Conservation (phyloP, 441 rosid species). For the Breynia disticha region DNA sequence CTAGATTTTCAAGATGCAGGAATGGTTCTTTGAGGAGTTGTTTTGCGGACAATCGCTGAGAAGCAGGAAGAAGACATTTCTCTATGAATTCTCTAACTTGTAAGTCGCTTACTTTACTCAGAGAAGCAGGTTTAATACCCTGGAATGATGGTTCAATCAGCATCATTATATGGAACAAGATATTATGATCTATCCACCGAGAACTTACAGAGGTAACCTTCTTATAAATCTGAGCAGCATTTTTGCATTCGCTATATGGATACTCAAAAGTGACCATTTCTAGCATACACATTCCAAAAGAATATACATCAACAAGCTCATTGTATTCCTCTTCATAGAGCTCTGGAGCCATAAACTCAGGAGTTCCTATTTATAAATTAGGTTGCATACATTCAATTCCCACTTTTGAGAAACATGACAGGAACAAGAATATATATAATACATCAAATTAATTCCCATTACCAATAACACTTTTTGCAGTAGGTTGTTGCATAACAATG, state of each 20-base stretch:
- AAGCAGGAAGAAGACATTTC: slow-evolving; percentile 57
- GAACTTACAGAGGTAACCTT: slow-evolving; percentile 59
- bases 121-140: slow-evolving; percentile 61
- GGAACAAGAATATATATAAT: neutral
- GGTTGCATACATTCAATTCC: too few species aligned
- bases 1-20: slow-evolving; percentile 39
- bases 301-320: slow-evolving; percentile 66
- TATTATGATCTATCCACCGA: too few species aligned
- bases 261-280: slow-evolving; percentile 71
- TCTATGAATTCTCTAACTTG: slow-evolving; percentile 56
- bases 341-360: slow-evolving; percentile 85
- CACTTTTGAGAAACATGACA: neutral
- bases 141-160: too few species aligned
- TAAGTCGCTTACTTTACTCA: slow-evolving; percentile 52
- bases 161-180: too few species aligned
- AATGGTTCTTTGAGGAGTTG: slow-evolving; percentile 61
- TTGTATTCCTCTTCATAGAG: slow-evolving; percentile 70
- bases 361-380: slow-evolving; percentile 27
- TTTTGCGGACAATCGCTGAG: slow-evolving; percentile 43
- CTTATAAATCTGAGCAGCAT: slow-evolving; percentile 64
- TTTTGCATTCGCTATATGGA: slow-evolving; percentile 62
- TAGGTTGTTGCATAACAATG: slow-evolving; percentile 52
- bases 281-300: slow-evolving; percentile 71
- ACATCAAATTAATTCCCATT: too few species aligned
- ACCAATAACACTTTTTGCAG: slow-evolving; percentile 55